Conservation (phyloP, 2,329 filamentous ascomycete species). For the Fusarium solani-melongenae region DNA sequence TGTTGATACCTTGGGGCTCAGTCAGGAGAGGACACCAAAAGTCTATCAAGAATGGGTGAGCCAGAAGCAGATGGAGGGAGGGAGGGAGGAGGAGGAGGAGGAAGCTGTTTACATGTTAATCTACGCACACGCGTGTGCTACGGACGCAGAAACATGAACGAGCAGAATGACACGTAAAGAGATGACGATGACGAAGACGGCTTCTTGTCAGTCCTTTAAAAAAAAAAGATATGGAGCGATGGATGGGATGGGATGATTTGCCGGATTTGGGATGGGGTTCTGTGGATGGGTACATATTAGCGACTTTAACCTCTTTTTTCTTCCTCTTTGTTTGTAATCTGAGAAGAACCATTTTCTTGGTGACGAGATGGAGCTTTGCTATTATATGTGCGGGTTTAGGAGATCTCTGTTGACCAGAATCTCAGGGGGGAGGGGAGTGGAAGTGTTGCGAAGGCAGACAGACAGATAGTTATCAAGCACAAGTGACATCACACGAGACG, state of each 20-base stretch:
- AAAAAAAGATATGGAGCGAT: not conserved
- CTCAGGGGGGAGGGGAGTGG: not conserved
- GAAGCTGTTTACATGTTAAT: constrained; percentile 7
- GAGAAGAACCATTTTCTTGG: constrained; percentile 12
- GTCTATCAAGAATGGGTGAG: constrained; percentile 21
- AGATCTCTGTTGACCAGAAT: constrained; percentile 19
- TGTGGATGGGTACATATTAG: constrained; percentile 35
- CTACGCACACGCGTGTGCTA: constrained; percentile 1
- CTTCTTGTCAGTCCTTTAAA: constrained; percentile 26
- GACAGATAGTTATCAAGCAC: not conserved
- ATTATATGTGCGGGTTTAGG: not conserved
- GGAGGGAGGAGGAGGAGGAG: not conserved
- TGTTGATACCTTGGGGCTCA: constrained; percentile 37
- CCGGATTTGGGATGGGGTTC: constrained; percentile 25
- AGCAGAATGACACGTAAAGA: constrained; percentile 38
- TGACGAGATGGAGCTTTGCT: constrained; percentile 4
- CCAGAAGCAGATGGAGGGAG: constrained; percentile 1
- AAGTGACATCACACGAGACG: not conserved
- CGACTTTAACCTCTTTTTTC: constrained; percentile 33
- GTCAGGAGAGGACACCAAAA: constrained; percentile 15
- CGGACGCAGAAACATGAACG: constrained; percentile 17
- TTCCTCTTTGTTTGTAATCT: constrained; percentile 32
- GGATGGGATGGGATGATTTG: constrained; percentile 27
- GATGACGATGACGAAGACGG: constrained; percentile 38
- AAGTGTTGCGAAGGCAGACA: not conserved